Evolutionary conservation across 768 basidiomycete genomes (phyloP), one percentile per base, ranked within the genome.

Genomic region (Chlorophyllum brunneum): DNA sequence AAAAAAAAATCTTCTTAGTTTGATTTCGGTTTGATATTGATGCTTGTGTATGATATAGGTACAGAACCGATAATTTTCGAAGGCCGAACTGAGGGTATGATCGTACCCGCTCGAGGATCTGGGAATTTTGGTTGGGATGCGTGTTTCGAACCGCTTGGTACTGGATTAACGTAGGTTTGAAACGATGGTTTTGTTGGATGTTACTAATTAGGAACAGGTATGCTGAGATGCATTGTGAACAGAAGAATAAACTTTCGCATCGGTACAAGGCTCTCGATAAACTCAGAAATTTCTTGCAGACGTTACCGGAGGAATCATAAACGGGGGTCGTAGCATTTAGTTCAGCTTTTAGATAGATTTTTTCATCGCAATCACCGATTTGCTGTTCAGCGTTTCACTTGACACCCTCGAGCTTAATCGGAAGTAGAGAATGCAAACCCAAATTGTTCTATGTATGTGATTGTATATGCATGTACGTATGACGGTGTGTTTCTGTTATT

Each of bases 91-190:
- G 83, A 92, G 22, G 95, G 95, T 2, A 77, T 67, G n/a, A 94
- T 98, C 56, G 95, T 99, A 2, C 82, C 83, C 22, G 78, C 95
- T 1, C 70, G 95, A 38, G 95, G 95, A 0, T 78, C 83, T 0
- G 70, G 75, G 24, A 68, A 78, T 10, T 98, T 98, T 63, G 95
- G 95, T 20, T 98, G 94, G 93, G 92, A 95, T 67, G 76, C 92
- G 0, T 70, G 88, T 7, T 97, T 95, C 62, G 81, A 93, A 63
- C 89, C 88, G 0, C 74, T 80, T 43, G 86, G 81, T 8, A 83
- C 78, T 16, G 83, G 85, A 5, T 74, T 83, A 66, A 98, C 95
- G 88, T 95, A 76, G 63, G 69, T 59, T 42, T 47, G 43, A 29
- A 54, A 30, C 33, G 34, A 59, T 13, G 50, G 16, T n/a, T n/a